Percentiles rank a stretch among this genome's conserved stretches.
Conservation (phyloP, 2,329 filamentous ascomycete genomes). For the Fusarium nisikadoi region DNA sequence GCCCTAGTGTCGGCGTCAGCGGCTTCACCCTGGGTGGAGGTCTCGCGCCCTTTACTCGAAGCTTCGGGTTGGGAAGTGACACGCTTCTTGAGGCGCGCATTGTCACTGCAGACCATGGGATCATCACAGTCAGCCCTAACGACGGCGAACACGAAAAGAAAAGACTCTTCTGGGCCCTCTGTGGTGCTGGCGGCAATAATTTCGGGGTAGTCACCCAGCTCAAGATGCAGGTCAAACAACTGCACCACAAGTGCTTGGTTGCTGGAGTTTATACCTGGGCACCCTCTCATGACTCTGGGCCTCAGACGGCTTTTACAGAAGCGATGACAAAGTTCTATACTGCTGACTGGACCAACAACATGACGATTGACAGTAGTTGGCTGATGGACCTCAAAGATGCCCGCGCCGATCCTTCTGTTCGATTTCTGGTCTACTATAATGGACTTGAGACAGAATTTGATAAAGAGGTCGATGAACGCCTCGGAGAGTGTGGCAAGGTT, state of each 20-base stretch:
- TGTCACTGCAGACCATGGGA: background rate
- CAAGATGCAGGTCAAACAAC: constrained; percentile 41
- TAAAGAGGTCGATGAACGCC: background rate
- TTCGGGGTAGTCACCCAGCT: constrained; percentile 52
- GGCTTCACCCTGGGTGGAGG: constrained; percentile 54
- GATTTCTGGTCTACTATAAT: constrained; percentile 31
- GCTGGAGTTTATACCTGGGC: constrained; percentile 44
- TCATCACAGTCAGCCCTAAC: rapidly evolving
- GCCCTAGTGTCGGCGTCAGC: constrained; percentile 51
- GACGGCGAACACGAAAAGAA: background rate
- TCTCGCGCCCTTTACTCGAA: constrained; percentile 48
- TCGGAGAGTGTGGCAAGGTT: background rate
- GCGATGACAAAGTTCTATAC: constrained; percentile 45
- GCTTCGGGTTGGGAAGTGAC: constrained; percentile 23
- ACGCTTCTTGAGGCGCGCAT: constrained; percentile 4
- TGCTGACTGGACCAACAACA: constrained; percentile 38
- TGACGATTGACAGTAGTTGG: constrained; percentile 46
- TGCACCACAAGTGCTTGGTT: constrained; percentile 26
- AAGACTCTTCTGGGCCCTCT: constrained; percentile 53
- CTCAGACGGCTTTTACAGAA: background rate
- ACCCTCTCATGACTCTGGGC: rapidly evolving
- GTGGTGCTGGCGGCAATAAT: constrained; percentile 54
- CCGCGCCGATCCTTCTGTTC: background rate
- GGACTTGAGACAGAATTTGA: constrained; percentile 12
- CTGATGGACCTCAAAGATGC: constrained; percentile 19